These are phyloP conservation scores for Populus tremula DNA, from an alignment of 345 rosid genomes.

Conservation along the genomic window DNA sequence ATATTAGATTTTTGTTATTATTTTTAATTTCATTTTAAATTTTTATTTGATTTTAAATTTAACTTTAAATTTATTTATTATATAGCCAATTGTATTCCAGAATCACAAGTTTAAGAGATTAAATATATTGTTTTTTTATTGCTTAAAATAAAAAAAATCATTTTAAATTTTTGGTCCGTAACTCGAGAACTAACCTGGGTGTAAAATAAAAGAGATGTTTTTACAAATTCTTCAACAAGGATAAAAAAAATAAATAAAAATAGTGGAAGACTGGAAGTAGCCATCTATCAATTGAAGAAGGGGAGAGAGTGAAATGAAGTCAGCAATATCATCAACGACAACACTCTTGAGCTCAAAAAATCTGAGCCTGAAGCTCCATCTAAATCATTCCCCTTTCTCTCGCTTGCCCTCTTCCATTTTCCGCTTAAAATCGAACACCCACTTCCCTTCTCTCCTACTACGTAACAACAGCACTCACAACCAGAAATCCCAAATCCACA, in stretches of 20 bases:
- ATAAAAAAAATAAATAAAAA: background rate
- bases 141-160: no score
- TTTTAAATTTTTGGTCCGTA: no score
- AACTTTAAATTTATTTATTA: no score
- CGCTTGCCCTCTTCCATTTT: background rate
- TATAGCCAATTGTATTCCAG: no score
- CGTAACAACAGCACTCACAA: background rate
- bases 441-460: background rate
- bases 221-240: no score
- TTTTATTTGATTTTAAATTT: no score
- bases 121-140: no score
- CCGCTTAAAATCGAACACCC: background rate
- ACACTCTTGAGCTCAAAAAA: slow-evolving; percentile 8
- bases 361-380: background rate
- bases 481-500: background rate
- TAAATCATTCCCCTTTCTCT: background rate
- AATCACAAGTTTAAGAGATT: no score
- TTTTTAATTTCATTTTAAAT: no score
- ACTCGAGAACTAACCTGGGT: no score
- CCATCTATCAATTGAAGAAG: background rate
- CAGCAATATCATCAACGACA: slow-evolving; percentile 21
- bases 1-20: no score
- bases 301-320: slow-evolving; percentile 41
- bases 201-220: no score
- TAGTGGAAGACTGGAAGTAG: background rate